Conservation (phyloP, 2,329 filamentous ascomycete species). For the Xylaria sp. region DNA sequence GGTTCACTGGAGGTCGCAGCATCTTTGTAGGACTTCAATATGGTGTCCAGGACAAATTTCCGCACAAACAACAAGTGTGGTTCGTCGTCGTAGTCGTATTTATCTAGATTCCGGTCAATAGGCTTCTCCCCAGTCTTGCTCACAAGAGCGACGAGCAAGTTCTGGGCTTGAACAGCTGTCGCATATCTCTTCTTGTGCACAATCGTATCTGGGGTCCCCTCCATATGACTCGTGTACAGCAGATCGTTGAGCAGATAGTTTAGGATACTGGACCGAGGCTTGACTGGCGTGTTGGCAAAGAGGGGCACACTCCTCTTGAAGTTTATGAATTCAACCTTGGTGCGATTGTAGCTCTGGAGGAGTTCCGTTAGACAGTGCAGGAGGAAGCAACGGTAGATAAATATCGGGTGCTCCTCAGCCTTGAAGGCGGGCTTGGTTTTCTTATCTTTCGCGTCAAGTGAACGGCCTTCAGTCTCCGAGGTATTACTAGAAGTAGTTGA, state of each 20-base stretch:
- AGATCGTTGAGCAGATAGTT: conserved; percentile 91
- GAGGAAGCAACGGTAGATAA: conserved; percentile 94
- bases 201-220: conserved; percentile 73
- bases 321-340: conserved; percentile 98
- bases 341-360: conserved; percentile 86
- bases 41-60: conserved; percentile 91
- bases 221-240: conserved; percentile 62
- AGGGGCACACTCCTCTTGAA: conserved; percentile 91
- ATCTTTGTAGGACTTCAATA: conserved; percentile 89
- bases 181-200: conserved; percentile 80
- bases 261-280: conserved; percentile 87
- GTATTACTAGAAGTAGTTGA: conserved; percentile 38
- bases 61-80: conserved; percentile 87
- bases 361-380: conserved; percentile 91
- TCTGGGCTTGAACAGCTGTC: conserved; percentile 84
- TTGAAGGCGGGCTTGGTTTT: conserved; percentile 81
- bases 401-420: conserved; percentile 90
- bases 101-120: conserved; percentile 58
- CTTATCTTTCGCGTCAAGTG: conserved; percentile 56
- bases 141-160: conserved; percentile 83
- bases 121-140: conserved; percentile 82
- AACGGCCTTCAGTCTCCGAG: conserved; percentile 26
- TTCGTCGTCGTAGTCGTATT: conserved; percentile 73
- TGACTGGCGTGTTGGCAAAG: conserved; percentile 84
- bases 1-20: conserved; percentile 77